Base-by-base conservation (phyloP, 495 filamentous ascomycete species). In the Ramalina intermedia region DNA sequence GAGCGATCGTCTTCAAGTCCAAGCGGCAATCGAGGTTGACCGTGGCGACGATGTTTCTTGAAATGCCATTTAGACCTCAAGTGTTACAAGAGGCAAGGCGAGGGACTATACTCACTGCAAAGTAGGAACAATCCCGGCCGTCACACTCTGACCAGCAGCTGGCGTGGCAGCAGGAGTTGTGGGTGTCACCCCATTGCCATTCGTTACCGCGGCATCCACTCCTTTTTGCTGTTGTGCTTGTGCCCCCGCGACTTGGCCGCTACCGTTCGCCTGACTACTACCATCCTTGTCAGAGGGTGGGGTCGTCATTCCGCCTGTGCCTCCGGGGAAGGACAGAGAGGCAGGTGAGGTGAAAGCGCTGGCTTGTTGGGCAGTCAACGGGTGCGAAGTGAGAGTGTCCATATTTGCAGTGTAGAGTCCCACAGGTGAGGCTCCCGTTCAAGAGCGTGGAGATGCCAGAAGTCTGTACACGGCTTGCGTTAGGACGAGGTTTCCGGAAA, bases 21-120 rank as follows among this genome's bases (percentile, higher is more conserved):
- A 98, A 73, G 53, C 91, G 87, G 67, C 91, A 96, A 74, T 94
- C 88, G 63, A 98, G 80, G 67, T 96, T 96, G 76, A 98, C 91
- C 56, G 91, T 98, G 50, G 91, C 89, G 69, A 98, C 91, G 73
- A 98, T 96, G 79, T 98, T 98, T 82, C 88, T 95, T 87, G 64
- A 72, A 37, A 63, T 63, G 65, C 66, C 67, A 69, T 76, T 33
- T 85, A 72, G 87, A 79, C 70, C 68, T 73, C 71, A 62, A 63
- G 56, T 57, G 58, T 64, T 63, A 73, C 67, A 66, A 65, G 58
- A 66, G 61, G 66, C 67, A 62, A 43, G 36, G 35, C 62, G 46
- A 61, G 58, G 69, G 66, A 66, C 55, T 66, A 82, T 82, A 89
- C 85, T 86, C 83, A 95, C 90, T 96, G 91, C 78, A 96, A 79